Conservation (phyloP, 106 monocot species). For the Xerophyta viscosa region DNA sequence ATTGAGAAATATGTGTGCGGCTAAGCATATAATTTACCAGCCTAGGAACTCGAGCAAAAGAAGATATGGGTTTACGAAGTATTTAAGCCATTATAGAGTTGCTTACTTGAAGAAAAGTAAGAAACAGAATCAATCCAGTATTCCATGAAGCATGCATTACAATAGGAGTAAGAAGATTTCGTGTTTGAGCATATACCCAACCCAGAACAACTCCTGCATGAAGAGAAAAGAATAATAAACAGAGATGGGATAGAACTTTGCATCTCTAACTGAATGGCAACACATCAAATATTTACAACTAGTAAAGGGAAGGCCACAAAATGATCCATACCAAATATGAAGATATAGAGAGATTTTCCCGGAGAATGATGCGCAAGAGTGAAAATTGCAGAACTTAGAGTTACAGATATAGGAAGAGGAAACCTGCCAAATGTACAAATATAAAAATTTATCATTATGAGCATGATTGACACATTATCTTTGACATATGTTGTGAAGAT, state of each 20-base stretch:
- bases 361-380: constrained; percentile 38
- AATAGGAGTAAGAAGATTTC: constrained; percentile 41
- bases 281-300: too few species aligned
- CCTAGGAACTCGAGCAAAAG: neutral
- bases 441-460: neutral
- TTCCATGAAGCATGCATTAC: constrained; percentile 45
- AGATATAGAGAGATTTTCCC: constrained; percentile 39
- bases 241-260: neutral
- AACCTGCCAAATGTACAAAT: constrained; percentile 24
- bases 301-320: neutral
- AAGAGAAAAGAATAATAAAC: neutral
- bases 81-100: neutral
- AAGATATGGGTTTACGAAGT: neutral
- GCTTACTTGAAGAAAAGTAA: constrained; percentile 27
- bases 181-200: constrained; percentile 30
- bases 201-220: constrained; percentile 29
- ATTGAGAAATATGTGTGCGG: too few species aligned
- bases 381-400: constrained; percentile 33
- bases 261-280: neutral
- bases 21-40: too few species aligned
- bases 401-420: constrained; percentile 20
- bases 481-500: neutral
- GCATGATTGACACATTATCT: too few species aligned
- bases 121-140: constrained; percentile 25
- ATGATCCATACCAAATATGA: constrained; percentile 30